phyloP scores from a whole-genome alignment of 2,329 filamentous ascomycete genomes.

The Anisogramma anomala region DNA sequence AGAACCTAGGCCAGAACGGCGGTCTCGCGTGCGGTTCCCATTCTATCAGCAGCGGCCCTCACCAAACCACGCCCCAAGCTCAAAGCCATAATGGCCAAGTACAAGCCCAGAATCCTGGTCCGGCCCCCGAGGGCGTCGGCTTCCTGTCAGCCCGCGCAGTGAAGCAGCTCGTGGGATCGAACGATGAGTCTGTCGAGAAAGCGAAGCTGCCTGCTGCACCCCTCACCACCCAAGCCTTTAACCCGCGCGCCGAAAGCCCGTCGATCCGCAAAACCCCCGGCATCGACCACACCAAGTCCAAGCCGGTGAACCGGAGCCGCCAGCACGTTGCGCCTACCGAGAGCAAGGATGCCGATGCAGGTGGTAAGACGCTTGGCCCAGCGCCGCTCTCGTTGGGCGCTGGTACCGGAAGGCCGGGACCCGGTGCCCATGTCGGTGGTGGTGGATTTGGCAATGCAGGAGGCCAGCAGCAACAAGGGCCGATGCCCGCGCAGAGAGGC shows the following conservation, averaged over 20 bases:
- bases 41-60: constrained; percentile 16
- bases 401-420: constrained; percentile 11
- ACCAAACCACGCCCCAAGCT: constrained; percentile 17
- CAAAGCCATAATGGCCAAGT: constrained; percentile 13
- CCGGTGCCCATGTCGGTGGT: constrained; percentile 1
- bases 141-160: constrained; percentile 64
- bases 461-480: constrained; percentile 2
- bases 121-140: constrained; percentile 34
- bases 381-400: background rate
- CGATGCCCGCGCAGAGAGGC: constrained; percentile 20
- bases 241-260: constrained; percentile 65
- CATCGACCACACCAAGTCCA: constrained; percentile 68
- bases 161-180: constrained; percentile 38
- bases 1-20: constrained; percentile 1
- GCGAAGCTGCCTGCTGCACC: constrained; percentile 30
- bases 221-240: constrained; percentile 47
- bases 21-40: background rate
- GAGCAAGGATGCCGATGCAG: constrained; percentile 15
- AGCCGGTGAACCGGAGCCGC: constrained; percentile 52
- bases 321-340: constrained; percentile 37
- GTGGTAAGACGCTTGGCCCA: background rate
- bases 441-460: background rate
- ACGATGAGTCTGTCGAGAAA: constrained; percentile 26
- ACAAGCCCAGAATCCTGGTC: constrained; percentile 16
- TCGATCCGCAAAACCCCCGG: constrained; percentile 84